Evolutionary conservation across 441 rosid genomes (phyloP).

Genomic region (Adansonia gregorii): DNA sequence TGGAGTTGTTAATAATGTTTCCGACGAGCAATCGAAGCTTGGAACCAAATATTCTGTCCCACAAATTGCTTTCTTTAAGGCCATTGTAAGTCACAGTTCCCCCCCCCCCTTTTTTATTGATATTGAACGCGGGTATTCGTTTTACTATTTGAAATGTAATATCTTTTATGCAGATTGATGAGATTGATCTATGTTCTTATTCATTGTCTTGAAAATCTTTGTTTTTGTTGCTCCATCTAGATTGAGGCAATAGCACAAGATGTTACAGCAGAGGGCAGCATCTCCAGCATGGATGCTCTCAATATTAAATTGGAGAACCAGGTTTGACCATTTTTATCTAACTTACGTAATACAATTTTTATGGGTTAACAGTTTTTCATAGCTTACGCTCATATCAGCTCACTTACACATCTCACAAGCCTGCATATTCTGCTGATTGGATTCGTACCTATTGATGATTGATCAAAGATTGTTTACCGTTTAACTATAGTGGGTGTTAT

Average conservation of each 20-base stretch:
- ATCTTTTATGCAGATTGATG: not conserved
- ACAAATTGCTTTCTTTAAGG: slow-evolving; percentile 82
- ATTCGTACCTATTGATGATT: not conserved
- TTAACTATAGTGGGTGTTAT: not conserved
- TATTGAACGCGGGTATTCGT: not conserved
- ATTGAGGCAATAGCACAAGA: slow-evolving; percentile 82
- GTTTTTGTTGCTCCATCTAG: slow-evolving; percentile 38
- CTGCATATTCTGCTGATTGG: not conserved
- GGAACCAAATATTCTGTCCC: slow-evolving; percentile 84
- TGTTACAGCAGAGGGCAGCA: slow-evolving; percentile 67
- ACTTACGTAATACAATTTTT: not conserved
- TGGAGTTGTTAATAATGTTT: slow-evolving; percentile 78
- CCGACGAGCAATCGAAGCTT: slow-evolving; percentile 91
- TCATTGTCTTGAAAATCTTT: slow-evolving; percentile 12
- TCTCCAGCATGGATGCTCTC: slow-evolving; percentile 68
- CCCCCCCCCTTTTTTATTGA: not conserved
- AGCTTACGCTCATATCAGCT: not conserved
- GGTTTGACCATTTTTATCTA: slow-evolving; percentile 45
- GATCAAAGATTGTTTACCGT: not conserved
- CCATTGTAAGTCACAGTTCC: slow-evolving; percentile 60
- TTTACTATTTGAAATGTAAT: not conserved
- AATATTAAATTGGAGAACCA: slow-evolving; percentile 72
- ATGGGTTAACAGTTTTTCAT: not conserved
- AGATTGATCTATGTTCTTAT: not conserved
- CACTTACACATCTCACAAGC: not conserved